Percentiles rank a stretch among this genome's conserved stretches.
Conservation (phyloP, 768 basidiomycete genomes). For the Mycena floridula region DNA sequence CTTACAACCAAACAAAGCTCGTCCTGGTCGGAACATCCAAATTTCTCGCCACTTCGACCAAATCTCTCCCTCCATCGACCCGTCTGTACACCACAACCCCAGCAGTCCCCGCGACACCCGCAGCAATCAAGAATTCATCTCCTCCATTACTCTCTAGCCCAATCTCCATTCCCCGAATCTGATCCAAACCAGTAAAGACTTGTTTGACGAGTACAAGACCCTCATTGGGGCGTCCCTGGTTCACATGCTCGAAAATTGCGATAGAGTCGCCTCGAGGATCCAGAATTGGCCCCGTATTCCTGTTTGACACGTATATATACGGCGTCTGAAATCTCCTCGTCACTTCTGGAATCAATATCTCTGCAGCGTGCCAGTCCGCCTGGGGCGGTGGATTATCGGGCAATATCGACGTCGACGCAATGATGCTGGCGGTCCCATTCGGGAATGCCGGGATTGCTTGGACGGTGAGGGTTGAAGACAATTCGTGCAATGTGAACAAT, state of each 20-base stretch:
- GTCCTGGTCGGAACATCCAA: conserved; percentile 43
- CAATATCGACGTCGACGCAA: conserved; percentile 44
- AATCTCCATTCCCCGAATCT: conserved; percentile 63
- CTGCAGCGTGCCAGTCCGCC: conserved; percentile 47
- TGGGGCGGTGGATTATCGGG: conserved; percentile 34
- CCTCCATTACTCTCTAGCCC: conserved; percentile 38
- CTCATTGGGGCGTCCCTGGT: conserved; percentile 13
- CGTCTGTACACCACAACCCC: conserved; percentile 52
- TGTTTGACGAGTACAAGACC: conserved; percentile 32
- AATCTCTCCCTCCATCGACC: conserved; percentile 41
- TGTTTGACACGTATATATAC: conserved; percentile 64
- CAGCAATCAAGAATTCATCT: conserved; percentile 47
- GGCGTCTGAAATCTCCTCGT: conserved; percentile 39
- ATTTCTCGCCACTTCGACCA: conserved; percentile 48
- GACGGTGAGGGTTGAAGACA: conserved; percentile 49
- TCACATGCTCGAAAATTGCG: conserved; percentile 47
- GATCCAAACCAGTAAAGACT: conserved; percentile 56
- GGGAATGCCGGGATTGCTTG: conserved; percentile 49
- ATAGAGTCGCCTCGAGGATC: conserved; percentile 52
- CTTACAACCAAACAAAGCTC: conserved; percentile 41
- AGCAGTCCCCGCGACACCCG: conserved; percentile 43
- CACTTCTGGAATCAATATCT: conserved; percentile 54
- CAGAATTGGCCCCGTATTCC: conserved; percentile 48
- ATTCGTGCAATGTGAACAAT: conserved; percentile 50
- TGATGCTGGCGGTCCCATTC: conserved; percentile 42